Evolutionary conservation across 2,329 filamentous ascomycete genomes (phyloP).

Genomic region (Fusarium sp.): DNA sequence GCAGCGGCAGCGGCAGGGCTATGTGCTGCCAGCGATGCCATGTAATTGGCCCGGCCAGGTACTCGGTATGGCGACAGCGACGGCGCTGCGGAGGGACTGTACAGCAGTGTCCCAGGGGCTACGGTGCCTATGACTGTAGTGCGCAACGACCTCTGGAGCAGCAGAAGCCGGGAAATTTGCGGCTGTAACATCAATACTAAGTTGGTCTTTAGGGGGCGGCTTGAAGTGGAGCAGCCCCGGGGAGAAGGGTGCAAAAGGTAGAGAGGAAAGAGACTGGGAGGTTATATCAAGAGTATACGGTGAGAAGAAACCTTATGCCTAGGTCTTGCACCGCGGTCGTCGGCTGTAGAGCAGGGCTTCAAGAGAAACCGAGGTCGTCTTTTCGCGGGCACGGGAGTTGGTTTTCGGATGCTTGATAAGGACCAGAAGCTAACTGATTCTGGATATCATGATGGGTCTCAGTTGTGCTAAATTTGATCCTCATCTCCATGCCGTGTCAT

Average conservation of each 20-base stretch:
- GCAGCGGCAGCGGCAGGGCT: constrained; percentile 36
- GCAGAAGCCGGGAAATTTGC: constrained; percentile 25
- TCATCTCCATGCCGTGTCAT: background rate
- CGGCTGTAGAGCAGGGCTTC: constrained; percentile 33
- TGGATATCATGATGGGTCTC: constrained; percentile 14
- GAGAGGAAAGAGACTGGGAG: constrained; percentile 4
- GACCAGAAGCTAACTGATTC: constrained; percentile 25
- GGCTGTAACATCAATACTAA: constrained; percentile 34
- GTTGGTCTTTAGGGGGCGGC: constrained; percentile 22
- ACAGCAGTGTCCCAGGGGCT: constrained; percentile 13
- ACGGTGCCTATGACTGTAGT: constrained; percentile 15
- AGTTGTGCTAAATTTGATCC: constrained; percentile 21
- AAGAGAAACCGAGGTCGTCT: constrained; percentile 37
- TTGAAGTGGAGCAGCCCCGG: constrained; percentile 39
- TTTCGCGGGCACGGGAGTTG: constrained; percentile 22
- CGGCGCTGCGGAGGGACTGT: constrained; percentile 10
- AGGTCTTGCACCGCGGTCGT: constrained; percentile 34
- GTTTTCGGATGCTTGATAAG: constrained; percentile 19
- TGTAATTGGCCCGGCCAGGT: constrained; percentile 41
- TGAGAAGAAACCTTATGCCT: constrained; percentile 20
- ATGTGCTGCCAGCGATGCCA: constrained; percentile 36
- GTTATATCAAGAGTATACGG: constrained; percentile 17
- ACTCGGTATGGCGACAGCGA: constrained; percentile 27
- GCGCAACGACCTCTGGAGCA: constrained; percentile 36
- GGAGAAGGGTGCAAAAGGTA: constrained; percentile 31